Percentiles rank a stretch among this genome's conserved stretches.
phyloP scores from a whole-genome alignment of 148 eudicot genomes.

The Vaccinium darrowii region DNA sequence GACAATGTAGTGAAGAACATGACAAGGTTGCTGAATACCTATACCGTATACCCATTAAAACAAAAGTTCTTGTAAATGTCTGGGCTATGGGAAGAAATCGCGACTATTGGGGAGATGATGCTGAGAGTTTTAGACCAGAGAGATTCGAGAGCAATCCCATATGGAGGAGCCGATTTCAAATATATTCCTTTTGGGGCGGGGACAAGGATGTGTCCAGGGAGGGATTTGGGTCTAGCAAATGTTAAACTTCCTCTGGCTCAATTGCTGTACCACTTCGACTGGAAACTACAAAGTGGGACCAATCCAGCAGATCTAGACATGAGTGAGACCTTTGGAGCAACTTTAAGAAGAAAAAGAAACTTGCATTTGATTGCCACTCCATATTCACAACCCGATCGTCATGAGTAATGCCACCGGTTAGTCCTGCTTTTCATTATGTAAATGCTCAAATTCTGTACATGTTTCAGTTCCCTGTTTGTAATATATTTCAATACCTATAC shows the following conservation, averaged over 20 bases:
- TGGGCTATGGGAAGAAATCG: slow-evolving; percentile 34
- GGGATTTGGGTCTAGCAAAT: slow-evolving; percentile 20
- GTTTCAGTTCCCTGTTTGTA: too few species aligned
- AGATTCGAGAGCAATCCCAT: slow-evolving; percentile 1
- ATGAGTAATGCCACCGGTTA: too few species aligned
- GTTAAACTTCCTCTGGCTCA: slow-evolving; percentile 32
- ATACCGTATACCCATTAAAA: background rate
- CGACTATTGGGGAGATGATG: slow-evolving; percentile 20
- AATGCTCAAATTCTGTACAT: too few species aligned
- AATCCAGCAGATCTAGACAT: slow-evolving; percentile 24
- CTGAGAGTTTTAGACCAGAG: slow-evolving; percentile 34
- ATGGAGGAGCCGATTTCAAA: slow-evolving; percentile 18
- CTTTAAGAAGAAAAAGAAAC: slow-evolving; percentile 12
- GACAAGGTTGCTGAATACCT: background rate
- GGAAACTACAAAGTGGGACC: slow-evolving; percentile 20
- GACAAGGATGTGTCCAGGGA: background rate
- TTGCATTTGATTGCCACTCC: background rate
- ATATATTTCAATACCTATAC: too few species aligned
- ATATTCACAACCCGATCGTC: background rate
- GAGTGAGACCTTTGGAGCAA: slow-evolving; percentile 19
- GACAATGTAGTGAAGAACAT: background rate
- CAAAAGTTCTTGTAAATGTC: slow-evolving; percentile 7
- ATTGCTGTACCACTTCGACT: slow-evolving; percentile 31
- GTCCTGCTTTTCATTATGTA: too few species aligned
- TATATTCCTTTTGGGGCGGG: slow-evolving; percentile 19